These are phyloP conservation scores for Durusdinium trenchii DNA, from an alignment of 73 alveolate species.

Conservation along the genomic window DNA sequence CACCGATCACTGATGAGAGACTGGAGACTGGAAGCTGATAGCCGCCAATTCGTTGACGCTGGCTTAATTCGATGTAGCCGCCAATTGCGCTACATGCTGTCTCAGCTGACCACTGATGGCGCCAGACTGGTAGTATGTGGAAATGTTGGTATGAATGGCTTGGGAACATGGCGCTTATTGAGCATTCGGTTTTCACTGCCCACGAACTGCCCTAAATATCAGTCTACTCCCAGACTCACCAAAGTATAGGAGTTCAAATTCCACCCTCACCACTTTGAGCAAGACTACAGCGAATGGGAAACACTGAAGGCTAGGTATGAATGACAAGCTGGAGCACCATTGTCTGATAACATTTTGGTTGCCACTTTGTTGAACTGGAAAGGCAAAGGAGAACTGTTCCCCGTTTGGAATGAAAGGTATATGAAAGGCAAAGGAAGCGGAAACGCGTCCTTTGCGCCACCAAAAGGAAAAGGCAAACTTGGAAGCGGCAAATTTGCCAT, in stretches of 20 bases:
- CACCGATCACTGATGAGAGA: neutral
- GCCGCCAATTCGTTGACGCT: neutral
- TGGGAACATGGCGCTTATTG: neutral
- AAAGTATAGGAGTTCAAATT: neutral
- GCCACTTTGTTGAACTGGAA: slow-evolving; percentile 31
- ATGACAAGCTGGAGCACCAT: neutral
- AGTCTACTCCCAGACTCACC: neutral
- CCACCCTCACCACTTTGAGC: neutral
- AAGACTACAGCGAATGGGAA: neutral
- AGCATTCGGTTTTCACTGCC: neutral
- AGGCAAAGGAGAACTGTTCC: slow-evolving; percentile 8
- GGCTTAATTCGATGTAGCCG: neutral
- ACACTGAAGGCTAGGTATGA: neutral
- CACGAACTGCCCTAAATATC: too few species aligned
- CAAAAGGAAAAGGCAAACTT: neutral
- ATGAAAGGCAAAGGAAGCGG: slow-evolving; percentile 9
- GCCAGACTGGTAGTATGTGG: too few species aligned
- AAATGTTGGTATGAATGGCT: too few species aligned
- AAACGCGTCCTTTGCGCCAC: neutral
- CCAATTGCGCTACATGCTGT: neutral
- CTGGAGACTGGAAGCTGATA: neutral
- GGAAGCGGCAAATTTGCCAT: slow-evolving; percentile 9
- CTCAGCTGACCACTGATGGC: neutral
- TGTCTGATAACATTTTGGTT: slow-evolving; percentile 5
- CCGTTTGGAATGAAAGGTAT: too few species aligned